Evolutionary conservation across 2,329 filamentous ascomycete species (phyloP), one percentile per base, ranked within the genome.

Genomic region (Cladosporium sp.): DNA sequence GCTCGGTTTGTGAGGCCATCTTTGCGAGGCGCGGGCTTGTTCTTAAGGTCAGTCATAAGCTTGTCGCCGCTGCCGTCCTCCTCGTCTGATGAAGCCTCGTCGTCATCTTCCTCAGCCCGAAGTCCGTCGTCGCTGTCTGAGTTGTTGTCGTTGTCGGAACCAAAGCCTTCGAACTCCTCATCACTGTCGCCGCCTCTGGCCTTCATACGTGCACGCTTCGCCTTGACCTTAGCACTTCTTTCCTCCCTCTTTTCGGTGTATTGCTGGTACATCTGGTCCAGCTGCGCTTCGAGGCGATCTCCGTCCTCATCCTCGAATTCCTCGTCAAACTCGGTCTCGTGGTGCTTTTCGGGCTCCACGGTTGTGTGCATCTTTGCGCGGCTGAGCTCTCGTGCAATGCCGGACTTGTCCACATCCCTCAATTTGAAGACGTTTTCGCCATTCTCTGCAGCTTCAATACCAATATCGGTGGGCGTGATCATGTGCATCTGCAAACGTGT

Each of bases 401-500:
- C 85, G 17, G 86, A 84, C 72, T 90, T 89, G 70, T 97, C 90
- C 45, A 95, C 83, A 8, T 85, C 78, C 73, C 92, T 96, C 49
- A 97, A 81, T 2, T 85, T 85, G 72, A 99, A 99, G 80, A 96
- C 94, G 28, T 89, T 81, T 47, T 91, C 70, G 17, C 65, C 64
- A 14, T 90, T 92, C 51, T 84, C 74, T 94, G 91, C 71, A 59
- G 70, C 69, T 40, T 72, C 94, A 77, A 96, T 84, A 69, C 94
- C 94, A 63, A 99, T 96, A 64, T 99, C 94, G 81, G 91, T 94
- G 7, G 94, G 94, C 0, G 92, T 89, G 2, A 88, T 88, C 94
- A 99, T 99, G 76, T 97, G 88, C 79, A 99, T 86, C 74, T 99
- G 94, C 88, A 99, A 88, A 36, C 94, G 87, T n/a, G 96, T 82